These are phyloP conservation scores for Penicillium sp. DNA, from an alignment of 2,329 filamentous ascomycete species.

Conservation along the genomic window DNA sequence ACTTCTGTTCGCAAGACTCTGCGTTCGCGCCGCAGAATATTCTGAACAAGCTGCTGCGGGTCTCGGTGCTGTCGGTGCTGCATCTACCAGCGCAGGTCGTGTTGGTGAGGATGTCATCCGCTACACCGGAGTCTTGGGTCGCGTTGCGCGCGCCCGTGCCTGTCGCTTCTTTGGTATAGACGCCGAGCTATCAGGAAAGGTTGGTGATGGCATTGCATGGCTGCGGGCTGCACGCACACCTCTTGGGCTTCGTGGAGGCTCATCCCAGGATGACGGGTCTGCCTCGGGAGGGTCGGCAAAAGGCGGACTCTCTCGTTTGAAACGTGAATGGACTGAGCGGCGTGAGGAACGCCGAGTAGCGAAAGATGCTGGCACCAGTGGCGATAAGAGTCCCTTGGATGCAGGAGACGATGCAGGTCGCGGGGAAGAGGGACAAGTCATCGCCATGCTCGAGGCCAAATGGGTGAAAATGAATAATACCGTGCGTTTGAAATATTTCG, in stretches of 20 bases:
- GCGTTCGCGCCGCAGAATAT: slow-evolving; percentile 84
- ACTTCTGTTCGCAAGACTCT: slow-evolving; percentile 83
- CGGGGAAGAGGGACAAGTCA: slow-evolving; percentile 78
- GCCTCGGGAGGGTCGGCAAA: slow-evolving; percentile 8
- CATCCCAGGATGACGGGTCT: slow-evolving; percentile 4
- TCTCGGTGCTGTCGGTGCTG: slow-evolving; percentile 41
- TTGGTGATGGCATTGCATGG: slow-evolving; percentile 86
- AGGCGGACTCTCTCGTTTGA: slow-evolving; percentile 56
- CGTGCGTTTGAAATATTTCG: slow-evolving; percentile 51
- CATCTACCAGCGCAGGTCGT: slow-evolving; percentile 20
- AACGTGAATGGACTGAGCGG: slow-evolving; percentile 73
- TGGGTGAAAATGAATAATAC: slow-evolving; percentile 95
- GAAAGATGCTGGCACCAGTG: slow-evolving; percentile 52
- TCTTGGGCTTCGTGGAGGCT: slow-evolving; percentile 61
- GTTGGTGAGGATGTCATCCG: slow-evolving; percentile 67
- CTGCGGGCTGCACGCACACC: slow-evolving; percentile 74
- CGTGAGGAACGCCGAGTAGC: slow-evolving; percentile 79
- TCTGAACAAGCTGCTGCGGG: slow-evolving; percentile 68
- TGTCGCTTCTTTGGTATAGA: slow-evolving; percentile 91
- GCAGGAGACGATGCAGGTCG: slow-evolving; percentile 76
- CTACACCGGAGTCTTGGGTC: slow-evolving; percentile 74
- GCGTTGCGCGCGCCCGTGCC: slow-evolving; percentile 77
- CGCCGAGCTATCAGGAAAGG: slow-evolving; percentile 77
- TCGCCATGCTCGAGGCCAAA: slow-evolving; percentile 83
- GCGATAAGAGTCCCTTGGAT: slow-evolving; percentile 34